Percentiles rank a stretch among this genome's conserved stretches.
phyloP scores from a whole-genome alignment of 495 filamentous ascomycete genomes.

The Penicillium canariense region DNA sequence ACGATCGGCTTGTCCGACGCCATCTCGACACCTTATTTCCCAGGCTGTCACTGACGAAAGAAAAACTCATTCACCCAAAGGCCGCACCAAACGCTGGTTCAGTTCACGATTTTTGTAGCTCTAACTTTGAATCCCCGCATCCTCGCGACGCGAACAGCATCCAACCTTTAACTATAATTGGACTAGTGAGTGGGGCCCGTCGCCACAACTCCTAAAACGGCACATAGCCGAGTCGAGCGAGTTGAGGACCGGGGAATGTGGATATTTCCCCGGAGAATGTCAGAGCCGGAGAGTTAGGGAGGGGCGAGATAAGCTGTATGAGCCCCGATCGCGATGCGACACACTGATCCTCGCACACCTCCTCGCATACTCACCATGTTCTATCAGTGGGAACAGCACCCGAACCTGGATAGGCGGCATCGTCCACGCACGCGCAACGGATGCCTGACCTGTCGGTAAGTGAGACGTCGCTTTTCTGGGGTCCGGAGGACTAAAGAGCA shows the following conservation, averaged over 20 bases:
- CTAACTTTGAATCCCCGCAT: too few relatives aligned
- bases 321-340: not conserved
- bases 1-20: conserved; percentile 42
- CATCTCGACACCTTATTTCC: too few relatives aligned
- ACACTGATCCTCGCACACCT: not conserved
- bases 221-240: not conserved
- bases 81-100: too few relatives aligned
- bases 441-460: conserved; percentile 15
- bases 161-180: too few relatives aligned
- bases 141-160: too few relatives aligned
- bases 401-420: conserved; percentile 9
- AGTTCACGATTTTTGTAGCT: too few relatives aligned
- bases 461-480: not conserved
- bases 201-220: too few relatives aligned
- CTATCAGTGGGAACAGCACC: conserved; percentile 12
- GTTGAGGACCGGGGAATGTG: conserved; percentile 1
- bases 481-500: not conserved
- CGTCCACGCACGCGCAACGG: conserved; percentile 15
- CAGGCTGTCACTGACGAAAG: too few relatives aligned
- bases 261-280: conserved; percentile 7
- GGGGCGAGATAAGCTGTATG: not conserved
- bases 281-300: conserved; percentile 3
- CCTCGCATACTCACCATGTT: conserved; percentile 6
- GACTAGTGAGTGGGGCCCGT: too few relatives aligned
- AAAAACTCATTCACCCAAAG: too few relatives aligned